Evolutionary conservation across 805 yeast genomes (phyloP), one percentile per base, ranked within the genome.

Genomic region (Suhomyces canberraensis): DNA sequence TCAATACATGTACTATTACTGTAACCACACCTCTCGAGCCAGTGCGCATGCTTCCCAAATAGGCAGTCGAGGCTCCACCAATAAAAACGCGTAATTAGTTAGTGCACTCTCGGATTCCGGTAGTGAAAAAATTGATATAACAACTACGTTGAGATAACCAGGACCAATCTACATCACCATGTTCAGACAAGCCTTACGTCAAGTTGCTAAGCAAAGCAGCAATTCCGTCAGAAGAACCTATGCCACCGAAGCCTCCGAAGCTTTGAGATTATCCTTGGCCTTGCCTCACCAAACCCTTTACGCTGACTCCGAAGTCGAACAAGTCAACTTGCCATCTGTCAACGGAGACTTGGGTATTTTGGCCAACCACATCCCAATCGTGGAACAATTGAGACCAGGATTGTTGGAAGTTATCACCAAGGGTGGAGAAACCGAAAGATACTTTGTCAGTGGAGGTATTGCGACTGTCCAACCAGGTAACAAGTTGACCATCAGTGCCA

Each of bases 401-500:
- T 76, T 93, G 45, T 84, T 93, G 56, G 96, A 90, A 68, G 80
- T 93, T 60, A 83, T 87, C 50, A 91, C 87, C 66, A 76, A 79
- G 58, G 66, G 84, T 39, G 74, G 76, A 43, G 84, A 84, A 54
- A 66, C 84, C 48, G 71, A 78, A 61, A 87, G 85, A 68, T 91
- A 67, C 75, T 93, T 91, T 55, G 89, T 91, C 50, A 79, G 95
- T 45, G 98, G 98, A 50, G 98, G 98, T 52, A 85, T 91, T 58
- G 98, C 96, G 43, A 79, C 95, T 40, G 95, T 93, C 49, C 90
- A 86, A 65, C 97, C 96, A 69, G 95, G 87, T 58, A 89, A 96
- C 51, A 76, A 83, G 53, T 76, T 93, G 62, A 80, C 86, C 60
- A 83, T 93, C 66, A 84, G 93, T 60, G 90, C 97, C 48, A 84